Conservation (phyloP, 2,329 filamentous ascomycete species). For the Colletotrichum ledebouriae region DNA sequence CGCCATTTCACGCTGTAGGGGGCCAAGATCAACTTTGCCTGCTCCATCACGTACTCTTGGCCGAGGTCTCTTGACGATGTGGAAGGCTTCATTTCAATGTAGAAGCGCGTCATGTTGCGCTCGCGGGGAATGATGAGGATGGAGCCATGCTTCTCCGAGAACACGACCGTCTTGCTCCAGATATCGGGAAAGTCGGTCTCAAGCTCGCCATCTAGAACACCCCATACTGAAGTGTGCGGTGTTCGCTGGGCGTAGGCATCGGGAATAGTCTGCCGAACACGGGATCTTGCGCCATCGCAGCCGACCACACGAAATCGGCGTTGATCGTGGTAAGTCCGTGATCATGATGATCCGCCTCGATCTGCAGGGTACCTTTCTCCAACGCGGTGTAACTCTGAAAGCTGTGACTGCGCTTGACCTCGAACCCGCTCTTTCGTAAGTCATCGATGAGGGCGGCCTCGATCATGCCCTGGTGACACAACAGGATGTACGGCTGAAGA, state of each 20-base stretch:
- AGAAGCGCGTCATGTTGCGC: conserved; percentile 67
- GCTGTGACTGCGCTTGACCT: conserved; percentile 55
- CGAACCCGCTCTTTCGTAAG: conserved; percentile 62
- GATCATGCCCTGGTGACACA: conserved; percentile 70
- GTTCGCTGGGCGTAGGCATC: conserved; percentile 57
- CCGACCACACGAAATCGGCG: conserved; percentile 68
- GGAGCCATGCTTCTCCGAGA: conserved; percentile 67
- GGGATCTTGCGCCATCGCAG: conserved; percentile 70
- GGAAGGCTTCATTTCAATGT: conserved; percentile 49
- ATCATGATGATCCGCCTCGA: background rate
- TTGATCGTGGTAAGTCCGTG: conserved; percentile 46
- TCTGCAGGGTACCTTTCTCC: conserved; percentile 8
- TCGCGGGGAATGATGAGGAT: conserved; percentile 72
- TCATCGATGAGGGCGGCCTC: conserved; percentile 69
- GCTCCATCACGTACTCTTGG: conserved; percentile 69
- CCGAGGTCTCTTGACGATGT: conserved; percentile 62
- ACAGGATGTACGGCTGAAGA: conserved; percentile 51
- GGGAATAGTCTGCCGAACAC: conserved; percentile 63
- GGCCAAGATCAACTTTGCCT: conserved; percentile 59
- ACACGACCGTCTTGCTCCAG: conserved; percentile 70
- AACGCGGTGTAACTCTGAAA: conserved; percentile 12
- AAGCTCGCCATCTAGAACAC: conserved; percentile 69
- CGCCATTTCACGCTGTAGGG: conserved; percentile 64
- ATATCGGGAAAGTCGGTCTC: conserved; percentile 73
- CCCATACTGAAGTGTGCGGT: conserved; percentile 59